Percentiles rank a stretch among this genome's conserved stretches.
These are phyloP conservation scores for Irpex sp. DNA, from an alignment of 1,284 basidiomycete species.

Conservation along the genomic window DNA sequence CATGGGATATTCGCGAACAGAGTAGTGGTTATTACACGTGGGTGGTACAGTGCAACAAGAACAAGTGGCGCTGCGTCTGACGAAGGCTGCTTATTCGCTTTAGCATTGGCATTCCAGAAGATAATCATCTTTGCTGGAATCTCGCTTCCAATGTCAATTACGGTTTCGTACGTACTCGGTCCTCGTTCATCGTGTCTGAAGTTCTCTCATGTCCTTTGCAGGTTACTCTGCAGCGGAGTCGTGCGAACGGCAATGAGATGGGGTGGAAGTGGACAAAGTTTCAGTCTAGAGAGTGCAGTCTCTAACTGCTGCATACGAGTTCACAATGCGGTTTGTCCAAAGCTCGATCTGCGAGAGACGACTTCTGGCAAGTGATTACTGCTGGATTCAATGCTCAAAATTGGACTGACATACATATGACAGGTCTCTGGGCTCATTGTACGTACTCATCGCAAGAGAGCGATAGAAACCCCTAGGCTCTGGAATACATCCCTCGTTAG, in stretches of 20 bases:
- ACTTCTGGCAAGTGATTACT: too few relatives aligned
- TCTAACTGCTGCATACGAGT: too few relatives aligned
- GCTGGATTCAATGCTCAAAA: too few relatives aligned
- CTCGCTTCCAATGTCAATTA: background rate
- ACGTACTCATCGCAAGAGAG: too few relatives aligned
- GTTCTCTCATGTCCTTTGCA: background rate
- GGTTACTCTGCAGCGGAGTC: background rate
- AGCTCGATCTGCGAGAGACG: too few relatives aligned
- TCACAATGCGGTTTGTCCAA: too few relatives aligned
- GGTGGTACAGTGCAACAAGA: background rate
- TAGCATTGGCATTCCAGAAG: background rate
- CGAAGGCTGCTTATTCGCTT: background rate
- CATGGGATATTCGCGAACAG: background rate
- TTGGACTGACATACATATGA: too few relatives aligned
- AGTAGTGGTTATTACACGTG: background rate
- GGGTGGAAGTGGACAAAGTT: background rate
- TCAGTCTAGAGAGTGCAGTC: background rate
- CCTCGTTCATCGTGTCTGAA: background rate
- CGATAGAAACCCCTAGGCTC: too few relatives aligned
- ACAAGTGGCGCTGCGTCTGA: background rate
- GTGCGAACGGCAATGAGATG: background rate
- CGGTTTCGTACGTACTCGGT: background rate
- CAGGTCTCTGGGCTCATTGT: too few relatives aligned
- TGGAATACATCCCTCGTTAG: too few relatives aligned
- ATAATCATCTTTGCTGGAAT: background rate